phyloP scores from a whole-genome alignment of 1,284 basidiomycete species.

The Trametes pubescens region DNA sequence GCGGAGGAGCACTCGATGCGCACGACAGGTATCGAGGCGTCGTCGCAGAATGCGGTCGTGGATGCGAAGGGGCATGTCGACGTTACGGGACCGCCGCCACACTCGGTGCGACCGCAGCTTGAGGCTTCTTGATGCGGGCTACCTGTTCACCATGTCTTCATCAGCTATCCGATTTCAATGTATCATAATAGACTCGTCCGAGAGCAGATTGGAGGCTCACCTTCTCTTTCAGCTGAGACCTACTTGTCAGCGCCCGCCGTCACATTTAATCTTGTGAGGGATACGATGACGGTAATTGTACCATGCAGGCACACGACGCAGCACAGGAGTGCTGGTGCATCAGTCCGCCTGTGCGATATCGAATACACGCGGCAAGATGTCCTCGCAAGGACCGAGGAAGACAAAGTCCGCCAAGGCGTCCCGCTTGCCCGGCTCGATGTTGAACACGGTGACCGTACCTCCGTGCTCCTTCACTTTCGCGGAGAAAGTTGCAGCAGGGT shows the following conservation, averaged over 20 bases:
- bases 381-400: constrained; percentile 56
- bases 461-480: constrained; percentile 45
- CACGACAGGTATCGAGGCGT: constrained; percentile 65
- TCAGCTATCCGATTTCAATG: no score
- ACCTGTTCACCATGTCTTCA: no score
- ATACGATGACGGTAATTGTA: no score
- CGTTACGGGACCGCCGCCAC: constrained; percentile 52
- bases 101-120: constrained; percentile 14
- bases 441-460: constrained; percentile 65
- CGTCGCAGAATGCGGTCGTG: constrained; percentile 66
- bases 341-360: not conserved
- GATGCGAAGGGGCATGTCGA: constrained; percentile 75
- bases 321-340: not conserved
- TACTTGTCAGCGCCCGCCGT: no score
- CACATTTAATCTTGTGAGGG: no score
- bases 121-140: no score
- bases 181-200: no score
- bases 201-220: no score
- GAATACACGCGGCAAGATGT: constrained; percentile 44
- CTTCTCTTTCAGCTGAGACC: no score
- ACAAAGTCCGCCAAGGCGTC: constrained; percentile 57
- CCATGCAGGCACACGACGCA: no score
- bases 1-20: constrained; percentile 69
- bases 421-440: constrained; percentile 54
- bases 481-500: constrained; percentile 54